A percentile compares a stretch with the other conserved stretches of the same genome.
Conservation (phyloP, 192 early-diverging fungal genomes). For the Geranomyces michiganensis region DNA sequence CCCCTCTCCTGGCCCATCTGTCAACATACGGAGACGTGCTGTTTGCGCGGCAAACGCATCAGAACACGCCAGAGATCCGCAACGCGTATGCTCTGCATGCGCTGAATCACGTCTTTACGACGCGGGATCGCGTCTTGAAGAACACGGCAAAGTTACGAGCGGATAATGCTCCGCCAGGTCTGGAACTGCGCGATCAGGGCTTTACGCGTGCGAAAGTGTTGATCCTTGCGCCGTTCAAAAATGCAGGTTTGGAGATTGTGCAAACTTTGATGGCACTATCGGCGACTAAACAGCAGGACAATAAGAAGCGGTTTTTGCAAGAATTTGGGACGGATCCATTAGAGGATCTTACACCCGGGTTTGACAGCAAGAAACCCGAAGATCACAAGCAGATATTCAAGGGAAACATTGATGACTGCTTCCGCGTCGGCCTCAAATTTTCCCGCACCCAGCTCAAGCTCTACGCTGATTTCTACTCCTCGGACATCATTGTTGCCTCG, state of each 20-base stretch:
- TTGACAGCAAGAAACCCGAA: constrained; percentile 65
- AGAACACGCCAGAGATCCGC: constrained; percentile 72
- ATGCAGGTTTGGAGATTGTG: constrained; percentile 79
- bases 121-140: constrained; percentile 73
- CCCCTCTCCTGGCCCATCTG: constrained; percentile 40
- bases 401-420: constrained; percentile 96
- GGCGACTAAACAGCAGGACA: constrained; percentile 82
- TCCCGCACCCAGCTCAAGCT: constrained; percentile 83
- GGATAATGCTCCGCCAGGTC: constrained; percentile 22
- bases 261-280: constrained; percentile 74
- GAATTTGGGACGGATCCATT: constrained; percentile 64
- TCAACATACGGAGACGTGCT: constrained; percentile 79
- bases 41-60: constrained; percentile 61
- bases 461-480: constrained; percentile 84
- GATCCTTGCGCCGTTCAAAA: constrained; percentile 86
- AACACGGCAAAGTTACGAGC: constrained; percentile 74
- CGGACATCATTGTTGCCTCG: constrained; percentile 90
- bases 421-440: constrained; percentile 91
- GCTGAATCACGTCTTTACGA: constrained; percentile 89
- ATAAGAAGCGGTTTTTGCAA: constrained; percentile 81
- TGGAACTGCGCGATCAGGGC: constrained; percentile 89
- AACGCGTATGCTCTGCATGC: constrained; percentile 78
- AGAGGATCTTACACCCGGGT: constrained; percentile 60
- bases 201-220: constrained; percentile 93
- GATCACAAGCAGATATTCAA: constrained; percentile 80